A percentile compares a stretch with the other conserved stretches of the same genome.
Evolutionary conservation across 2,329 filamentous ascomycete genomes (phyloP).

Genomic region (Phaeoacremonium minimum): DNA sequence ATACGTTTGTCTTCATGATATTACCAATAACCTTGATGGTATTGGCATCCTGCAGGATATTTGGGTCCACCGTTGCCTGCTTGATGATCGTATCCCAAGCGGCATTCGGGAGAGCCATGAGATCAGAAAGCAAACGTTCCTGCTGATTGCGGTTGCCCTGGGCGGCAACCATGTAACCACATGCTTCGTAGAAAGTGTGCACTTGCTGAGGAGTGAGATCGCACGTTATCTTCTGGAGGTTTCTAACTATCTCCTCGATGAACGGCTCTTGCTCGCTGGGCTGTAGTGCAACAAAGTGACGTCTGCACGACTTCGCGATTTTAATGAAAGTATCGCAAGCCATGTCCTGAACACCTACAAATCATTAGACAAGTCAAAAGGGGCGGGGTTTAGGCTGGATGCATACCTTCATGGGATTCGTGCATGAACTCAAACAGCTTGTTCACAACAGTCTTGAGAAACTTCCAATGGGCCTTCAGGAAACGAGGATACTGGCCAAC

Average conservation of each 20-base stretch:
- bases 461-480: constrained; percentile 99
- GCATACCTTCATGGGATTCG: constrained; percentile 89
- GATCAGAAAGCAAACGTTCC: constrained; percentile 81
- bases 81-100: constrained; percentile 96
- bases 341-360: constrained; percentile 93
- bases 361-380: too few relatives aligned
- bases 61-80: constrained; percentile 77
- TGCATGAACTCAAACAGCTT: constrained; percentile 99
- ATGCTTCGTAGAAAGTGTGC: constrained; percentile 98
- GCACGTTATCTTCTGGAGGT: constrained; percentile 90
- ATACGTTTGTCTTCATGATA: constrained; percentile 99
- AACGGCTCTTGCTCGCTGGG: constrained; percentile 93
- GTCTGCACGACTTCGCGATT: constrained; percentile 95
- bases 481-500: constrained; percentile 98
- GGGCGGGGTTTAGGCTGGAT: too few relatives aligned
- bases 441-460: constrained; percentile 98
- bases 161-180: constrained; percentile 97
- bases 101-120: constrained; percentile 90
- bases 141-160: constrained; percentile 94
- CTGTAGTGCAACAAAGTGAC: constrained; percentile 94
- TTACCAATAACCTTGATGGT: constrained; percentile 99
- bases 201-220: constrained; percentile 96
- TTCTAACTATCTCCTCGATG: constrained; percentile 96
- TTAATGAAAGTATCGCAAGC: constrained; percentile 99
- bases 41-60: constrained; percentile 84